Evolutionary conservation across 352 stramenopile genomes (phyloP).

Genomic region (Pilasporangium apinafurcum): DNA sequence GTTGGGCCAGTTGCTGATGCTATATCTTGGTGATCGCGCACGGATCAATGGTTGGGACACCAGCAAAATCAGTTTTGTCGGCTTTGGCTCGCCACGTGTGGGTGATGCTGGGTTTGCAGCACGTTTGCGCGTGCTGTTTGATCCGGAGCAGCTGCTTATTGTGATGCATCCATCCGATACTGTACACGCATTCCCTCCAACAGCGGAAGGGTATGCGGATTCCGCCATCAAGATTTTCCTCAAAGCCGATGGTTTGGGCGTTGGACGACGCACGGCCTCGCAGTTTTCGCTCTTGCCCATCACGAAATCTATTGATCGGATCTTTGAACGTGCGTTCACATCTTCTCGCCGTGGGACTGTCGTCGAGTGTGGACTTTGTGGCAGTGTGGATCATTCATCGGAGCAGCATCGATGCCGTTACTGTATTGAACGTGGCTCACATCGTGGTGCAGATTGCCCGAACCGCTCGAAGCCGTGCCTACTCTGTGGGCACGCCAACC

Average conservation of each 20-base stretch:
- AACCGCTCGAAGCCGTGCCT: slow-evolving; percentile 64
- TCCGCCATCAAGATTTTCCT: slow-evolving; percentile 83
- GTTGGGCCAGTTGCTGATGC: slow-evolving; percentile 72
- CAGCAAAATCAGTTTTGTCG: slow-evolving; percentile 81
- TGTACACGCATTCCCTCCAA: slow-evolving; percentile 79
- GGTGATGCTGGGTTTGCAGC: slow-evolving; percentile 76
- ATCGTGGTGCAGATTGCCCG: slow-evolving; percentile 62
- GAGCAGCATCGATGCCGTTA: slow-evolving; percentile 79
- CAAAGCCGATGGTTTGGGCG: slow-evolving; percentile 56
- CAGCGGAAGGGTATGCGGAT: slow-evolving; percentile 73
- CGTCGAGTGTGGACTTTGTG: slow-evolving; percentile 52
- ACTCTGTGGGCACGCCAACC: slow-evolving; percentile 65
- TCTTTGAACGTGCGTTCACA: slow-evolving; percentile 65
- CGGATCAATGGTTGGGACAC: slow-evolving; percentile 64
- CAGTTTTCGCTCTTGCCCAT: slow-evolving; percentile 76
- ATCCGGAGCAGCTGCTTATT: slow-evolving; percentile 72
- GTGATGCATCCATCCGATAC: slow-evolving; percentile 82
- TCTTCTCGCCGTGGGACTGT: slow-evolving; percentile 14
- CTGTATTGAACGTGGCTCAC: slow-evolving; percentile 73
- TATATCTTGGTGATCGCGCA: slow-evolving; percentile 71
- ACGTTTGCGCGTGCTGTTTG: slow-evolving; percentile 64
- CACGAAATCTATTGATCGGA: slow-evolving; percentile 67
- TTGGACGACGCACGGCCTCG: slow-evolving; percentile 52
- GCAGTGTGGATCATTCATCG: slow-evolving; percentile 48
- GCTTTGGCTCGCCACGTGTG: slow-evolving; percentile 76